Evolutionary conservation across 371 early-diverging fungal genomes (phyloP), one percentile per base, ranked within the genome.

Genomic region (Actinomucor elegans): DNA sequence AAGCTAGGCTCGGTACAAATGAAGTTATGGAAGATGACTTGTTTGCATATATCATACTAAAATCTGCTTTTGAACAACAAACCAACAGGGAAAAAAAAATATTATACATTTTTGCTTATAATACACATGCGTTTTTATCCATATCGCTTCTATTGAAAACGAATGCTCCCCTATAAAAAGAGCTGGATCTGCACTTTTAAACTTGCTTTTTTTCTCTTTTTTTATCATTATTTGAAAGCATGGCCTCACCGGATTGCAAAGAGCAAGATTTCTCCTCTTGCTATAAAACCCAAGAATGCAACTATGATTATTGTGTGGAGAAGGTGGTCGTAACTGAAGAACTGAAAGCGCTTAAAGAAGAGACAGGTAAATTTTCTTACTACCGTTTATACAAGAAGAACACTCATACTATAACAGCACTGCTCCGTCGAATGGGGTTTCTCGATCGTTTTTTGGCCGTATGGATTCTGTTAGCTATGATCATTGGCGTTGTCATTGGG

Each of bases 401-500:
- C 20, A 12, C 31, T n/a, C 5, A 28, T 40, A 5, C 14, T 27
- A 31, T 23, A n/a, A n/a, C n/a, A 73, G 73, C 60, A 0, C 51
- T 71, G 31, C 17, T 71, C 5, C 43, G 55, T 0, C 59, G 66
- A 36, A 42, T 77, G 18, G 56, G 62, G 10, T 66, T 84, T 38
- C 49, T 81, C 7, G 84, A 86, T 62, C 67, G 77, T 15, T 73
- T 77, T 31, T 64, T 86, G 18, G 68, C 77, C 0, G 20, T 86
- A 26, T 78, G 81, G 77, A 84, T 86, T 35, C 49, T 80, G 6
- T 28, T 81, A 5, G 77, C 79, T 32, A 89, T 89, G 85, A 71
- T 84, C 5, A 67, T 75, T 11, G 90, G 90, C n/a, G 80, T 87
- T 4, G 54, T 90, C 33, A 76, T 88, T 37, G 90, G 90, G 8